Percentiles rank a stretch among this genome's conserved stretches.
Conservation (phyloP, 441 rosid species). For the Erysimum cheiri region DNA sequence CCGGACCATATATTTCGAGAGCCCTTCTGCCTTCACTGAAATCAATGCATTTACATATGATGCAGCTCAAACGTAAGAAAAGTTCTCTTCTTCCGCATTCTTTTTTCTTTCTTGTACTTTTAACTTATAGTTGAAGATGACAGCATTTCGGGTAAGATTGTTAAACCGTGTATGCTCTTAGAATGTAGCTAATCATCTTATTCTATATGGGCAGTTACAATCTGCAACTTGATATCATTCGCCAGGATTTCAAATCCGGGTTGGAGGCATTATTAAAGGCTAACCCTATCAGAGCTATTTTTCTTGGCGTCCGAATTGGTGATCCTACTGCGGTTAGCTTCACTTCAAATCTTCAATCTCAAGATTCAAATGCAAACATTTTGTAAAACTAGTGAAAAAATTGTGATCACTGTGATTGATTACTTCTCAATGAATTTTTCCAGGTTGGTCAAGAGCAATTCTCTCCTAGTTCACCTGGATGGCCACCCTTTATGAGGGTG, state of each 20-base stretch:
- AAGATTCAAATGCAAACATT: slow-evolving; percentile 8
- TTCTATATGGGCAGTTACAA: slow-evolving; percentile 70
- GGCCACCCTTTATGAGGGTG: slow-evolving; percentile 99
- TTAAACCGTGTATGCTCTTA: slow-evolving; percentile 1
- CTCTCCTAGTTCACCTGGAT: slow-evolving; percentile 99
- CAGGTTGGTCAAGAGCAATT: slow-evolving; percentile 99
- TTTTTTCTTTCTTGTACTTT: neutral
- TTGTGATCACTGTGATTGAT: slow-evolving; percentile 7
- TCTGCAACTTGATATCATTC: slow-evolving; percentile 81
- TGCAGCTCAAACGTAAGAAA: slow-evolving; percentile 73
- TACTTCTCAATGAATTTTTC: slow-evolving; percentile 5
- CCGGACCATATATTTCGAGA: slow-evolving; percentile 93
- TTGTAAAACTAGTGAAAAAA: neutral
- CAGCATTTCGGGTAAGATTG: slow-evolving; percentile 1
- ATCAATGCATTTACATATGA: slow-evolving; percentile 92
- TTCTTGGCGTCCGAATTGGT: slow-evolving; percentile 98
- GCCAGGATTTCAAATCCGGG: slow-evolving; percentile 93
- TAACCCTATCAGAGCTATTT: slow-evolving; percentile 91
- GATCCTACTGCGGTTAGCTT: slow-evolving; percentile 98
- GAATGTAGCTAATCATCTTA: slow-evolving; percentile 30
- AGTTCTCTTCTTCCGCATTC: slow-evolving; percentile 3
- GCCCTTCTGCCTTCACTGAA: slow-evolving; percentile 85
- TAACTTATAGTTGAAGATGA: slow-evolving; percentile 7
- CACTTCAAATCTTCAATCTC: slow-evolving; percentile 27
- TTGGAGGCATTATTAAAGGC: slow-evolving; percentile 83